Percentiles rank a stretch among this genome's conserved stretches.
Evolutionary conservation across 306 rosid genomes (phyloP).

Genomic region (Macrotyloma uniflorum): DNA sequence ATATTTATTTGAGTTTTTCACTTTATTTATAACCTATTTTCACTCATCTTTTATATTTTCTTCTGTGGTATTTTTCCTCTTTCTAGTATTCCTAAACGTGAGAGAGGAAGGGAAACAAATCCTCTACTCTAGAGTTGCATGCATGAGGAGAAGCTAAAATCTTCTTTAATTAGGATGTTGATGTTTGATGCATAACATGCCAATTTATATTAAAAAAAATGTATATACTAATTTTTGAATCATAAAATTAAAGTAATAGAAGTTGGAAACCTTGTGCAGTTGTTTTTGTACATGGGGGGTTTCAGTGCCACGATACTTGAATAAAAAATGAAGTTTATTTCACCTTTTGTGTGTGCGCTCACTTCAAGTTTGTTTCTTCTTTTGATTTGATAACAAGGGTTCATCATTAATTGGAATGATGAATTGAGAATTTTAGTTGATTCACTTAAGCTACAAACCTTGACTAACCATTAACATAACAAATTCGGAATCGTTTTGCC

Average conservation of each 20-base stretch:
- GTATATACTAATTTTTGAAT: neutral
- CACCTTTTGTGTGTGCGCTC: neutral
- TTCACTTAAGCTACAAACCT: neutral
- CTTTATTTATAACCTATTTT: neutral
- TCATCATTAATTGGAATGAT: conserved; percentile 26
- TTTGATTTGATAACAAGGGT: conserved; percentile 8
- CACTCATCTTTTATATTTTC: no score
- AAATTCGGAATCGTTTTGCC: neutral
- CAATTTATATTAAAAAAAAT: no score
- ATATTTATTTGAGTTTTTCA: no score
- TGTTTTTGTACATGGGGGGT: neutral
- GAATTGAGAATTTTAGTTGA: neutral
- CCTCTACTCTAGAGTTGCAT: neutral
- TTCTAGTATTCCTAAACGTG: no score
- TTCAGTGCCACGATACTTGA: neutral
- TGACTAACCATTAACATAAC: neutral
- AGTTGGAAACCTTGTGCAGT: neutral
- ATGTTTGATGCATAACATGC: neutral
- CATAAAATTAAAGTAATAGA: neutral
- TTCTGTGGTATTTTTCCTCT: no score
- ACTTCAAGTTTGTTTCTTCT: conserved; percentile 23
- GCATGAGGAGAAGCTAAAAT: neutral
- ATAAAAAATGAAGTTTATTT: neutral
- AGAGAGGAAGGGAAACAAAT: no score
- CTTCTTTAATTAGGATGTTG: neutral